These are phyloP conservation scores for Musa acuminata DNA, from an alignment of 176 grass and related monocot species.

Conservation along the genomic window DNA sequence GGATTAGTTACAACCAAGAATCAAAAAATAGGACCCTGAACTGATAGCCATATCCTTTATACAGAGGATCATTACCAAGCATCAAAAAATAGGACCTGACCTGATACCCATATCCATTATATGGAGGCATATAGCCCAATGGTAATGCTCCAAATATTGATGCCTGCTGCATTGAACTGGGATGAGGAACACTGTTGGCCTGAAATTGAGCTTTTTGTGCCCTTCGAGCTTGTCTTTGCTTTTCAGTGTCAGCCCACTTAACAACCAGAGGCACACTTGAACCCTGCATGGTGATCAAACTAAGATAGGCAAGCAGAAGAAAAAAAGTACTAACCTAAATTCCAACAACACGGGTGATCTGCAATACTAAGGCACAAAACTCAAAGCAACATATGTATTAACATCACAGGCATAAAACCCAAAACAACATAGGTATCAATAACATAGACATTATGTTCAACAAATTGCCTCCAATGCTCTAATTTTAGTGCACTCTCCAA, in stretches of 20 bases:
- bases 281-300: conserved; percentile 32
- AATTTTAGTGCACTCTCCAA: background rate
- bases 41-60: too few species aligned
- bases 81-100: conserved; percentile 25
- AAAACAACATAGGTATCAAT: background rate
- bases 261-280: conserved; percentile 98
- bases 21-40: too few species aligned
- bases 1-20: too few species aligned
- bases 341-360: background rate
- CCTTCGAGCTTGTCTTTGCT: conserved; percentile 90
- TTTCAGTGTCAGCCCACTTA: conserved; percentile 99
- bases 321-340: background rate
- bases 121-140: conserved; percentile 83
- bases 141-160: conserved; percentile 87
- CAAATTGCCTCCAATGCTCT: background rate
- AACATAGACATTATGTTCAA: background rate
- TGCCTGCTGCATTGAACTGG: conserved; percentile 63
- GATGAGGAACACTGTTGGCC: conserved; percentile 36
- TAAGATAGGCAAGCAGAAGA: background rate
- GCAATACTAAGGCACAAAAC: background rate
- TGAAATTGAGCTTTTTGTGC: conserved; percentile 90
- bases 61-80: background rate
- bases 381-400: background rate
- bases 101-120: conserved; percentile 96
- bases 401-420: background rate